These are phyloP conservation scores for Acacia melanoxylon DNA, from an alignment of 306 rosid species.

Conservation along the genomic window DNA sequence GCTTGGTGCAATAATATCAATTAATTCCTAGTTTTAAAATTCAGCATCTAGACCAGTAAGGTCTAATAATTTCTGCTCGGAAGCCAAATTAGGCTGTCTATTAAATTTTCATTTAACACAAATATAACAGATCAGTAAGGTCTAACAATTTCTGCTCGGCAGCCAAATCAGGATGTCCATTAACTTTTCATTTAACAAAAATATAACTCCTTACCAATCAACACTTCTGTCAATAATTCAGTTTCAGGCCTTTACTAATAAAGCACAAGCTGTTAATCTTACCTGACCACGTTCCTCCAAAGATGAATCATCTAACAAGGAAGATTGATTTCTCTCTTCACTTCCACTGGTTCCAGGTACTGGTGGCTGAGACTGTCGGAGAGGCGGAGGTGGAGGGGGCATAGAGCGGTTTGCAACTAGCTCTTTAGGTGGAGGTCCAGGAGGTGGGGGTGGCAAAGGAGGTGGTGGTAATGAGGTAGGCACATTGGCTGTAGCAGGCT, in stretches of 20 bases:
- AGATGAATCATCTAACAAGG: conserved; percentile 52
- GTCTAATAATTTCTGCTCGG: conserved; percentile 3
- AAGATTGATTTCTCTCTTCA: conserved; percentile 61
- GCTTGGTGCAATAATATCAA: conserved; percentile 16
- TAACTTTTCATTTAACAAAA: conserved; percentile 3
- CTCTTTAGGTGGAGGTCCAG: conserved; percentile 89
- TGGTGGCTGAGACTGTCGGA: conserved; percentile 68
- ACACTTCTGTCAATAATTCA: not conserved
- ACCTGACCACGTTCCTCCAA: conserved; percentile 72
- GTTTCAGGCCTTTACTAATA: conserved; percentile 20
- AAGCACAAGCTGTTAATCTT: conserved; percentile 27
- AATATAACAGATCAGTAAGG: not conserved
- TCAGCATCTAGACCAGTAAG: not conserved
- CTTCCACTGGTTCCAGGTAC: conserved; percentile 70
- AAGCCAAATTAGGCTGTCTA: conserved; percentile 2
- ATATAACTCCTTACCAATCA: conserved; percentile 8
- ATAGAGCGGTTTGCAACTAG: conserved; percentile 54
- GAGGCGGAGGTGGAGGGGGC: conserved; percentile 81
- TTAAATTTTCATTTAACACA: conserved; percentile 2
- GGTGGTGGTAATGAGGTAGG: conserved; percentile 72
- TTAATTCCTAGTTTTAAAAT: conserved; percentile 24
- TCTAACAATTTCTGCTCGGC: conserved; percentile 1
- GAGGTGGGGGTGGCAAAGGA: conserved; percentile 97
- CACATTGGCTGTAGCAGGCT: conserved; percentile 53
- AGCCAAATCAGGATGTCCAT: conserved; percentile 4